phyloP scores from a whole-genome alignment of 306 rosid genomes.

The Datisca glomerata region DNA sequence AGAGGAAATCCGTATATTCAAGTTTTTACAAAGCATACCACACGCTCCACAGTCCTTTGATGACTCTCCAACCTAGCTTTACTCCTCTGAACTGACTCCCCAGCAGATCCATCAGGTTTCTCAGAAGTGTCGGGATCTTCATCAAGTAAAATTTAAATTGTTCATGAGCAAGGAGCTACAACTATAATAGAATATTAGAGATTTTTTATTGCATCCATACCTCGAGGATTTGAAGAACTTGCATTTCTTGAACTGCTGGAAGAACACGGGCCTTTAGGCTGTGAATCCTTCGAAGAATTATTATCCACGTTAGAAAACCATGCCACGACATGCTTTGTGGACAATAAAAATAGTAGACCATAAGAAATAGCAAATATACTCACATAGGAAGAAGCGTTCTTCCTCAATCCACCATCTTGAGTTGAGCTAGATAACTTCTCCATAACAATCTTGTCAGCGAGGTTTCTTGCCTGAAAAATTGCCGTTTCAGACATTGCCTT shows the following conservation, averaged over 20 bases:
- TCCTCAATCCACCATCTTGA: conserved; percentile 37
- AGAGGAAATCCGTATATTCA: conserved; percentile 3
- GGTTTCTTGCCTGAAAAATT: conserved; percentile 52
- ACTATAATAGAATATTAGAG: background rate
- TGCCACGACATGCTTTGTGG: conserved; percentile 2
- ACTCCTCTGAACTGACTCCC: conserved; percentile 67
- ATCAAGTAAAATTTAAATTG: conserved; percentile 12
- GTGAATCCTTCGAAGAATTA: conserved; percentile 26
- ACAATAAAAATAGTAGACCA: background rate
- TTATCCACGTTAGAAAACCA: conserved; percentile 3
- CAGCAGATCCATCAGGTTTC: conserved; percentile 33
- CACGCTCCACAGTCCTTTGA: conserved; percentile 74
- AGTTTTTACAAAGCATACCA: conserved; percentile 38
- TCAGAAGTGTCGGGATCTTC: conserved; percentile 33
- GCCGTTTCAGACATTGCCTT: conserved; percentile 75
- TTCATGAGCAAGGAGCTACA: background rate
- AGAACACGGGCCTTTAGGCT: conserved; percentile 20
- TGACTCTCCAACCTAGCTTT: conserved; percentile 74
- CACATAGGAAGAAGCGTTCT: conserved; percentile 17
- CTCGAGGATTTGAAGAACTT: conserved; percentile 50
- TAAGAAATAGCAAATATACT: too few species aligned
- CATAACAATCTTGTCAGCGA: conserved; percentile 32
- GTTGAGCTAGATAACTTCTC: conserved; percentile 28
- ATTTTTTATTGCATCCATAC: conserved; percentile 23
- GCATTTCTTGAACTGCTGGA: conserved; percentile 28